These are phyloP conservation scores for Neurospora sp. DNA, from an alignment of 495 filamentous ascomycete species.

Conservation along the genomic window DNA sequence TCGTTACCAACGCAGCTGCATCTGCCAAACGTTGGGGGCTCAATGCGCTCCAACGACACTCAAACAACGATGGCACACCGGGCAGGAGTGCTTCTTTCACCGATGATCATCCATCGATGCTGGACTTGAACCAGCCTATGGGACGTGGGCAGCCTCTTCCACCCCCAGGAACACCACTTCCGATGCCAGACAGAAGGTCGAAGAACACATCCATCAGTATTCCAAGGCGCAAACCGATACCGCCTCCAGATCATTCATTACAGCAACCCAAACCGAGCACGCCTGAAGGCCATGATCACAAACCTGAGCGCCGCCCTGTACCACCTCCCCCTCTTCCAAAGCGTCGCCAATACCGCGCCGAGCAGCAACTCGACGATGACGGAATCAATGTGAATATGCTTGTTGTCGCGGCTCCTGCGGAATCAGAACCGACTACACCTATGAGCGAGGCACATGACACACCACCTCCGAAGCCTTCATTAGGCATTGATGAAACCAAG, in stretches of 20 bases:
- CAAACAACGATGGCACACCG: slow-evolving; percentile 22
- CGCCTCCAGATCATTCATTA: slow-evolving; percentile 26
- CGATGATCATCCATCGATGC: slow-evolving; percentile 12
- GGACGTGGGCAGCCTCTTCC: slow-evolving; percentile 66
- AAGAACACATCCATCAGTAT: slow-evolving; percentile 45
- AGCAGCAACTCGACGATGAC: slow-evolving; percentile 19
- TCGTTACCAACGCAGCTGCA: slow-evolving; percentile 59
- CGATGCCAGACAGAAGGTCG: slow-evolving; percentile 43
- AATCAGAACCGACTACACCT: slow-evolving; percentile 49
- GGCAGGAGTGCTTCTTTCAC: slow-evolving; percentile 9
- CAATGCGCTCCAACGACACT: slow-evolving; percentile 55
- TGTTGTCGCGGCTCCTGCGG: slow-evolving; percentile 48
- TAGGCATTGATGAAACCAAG: slow-evolving; percentile 27
- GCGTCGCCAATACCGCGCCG: slow-evolving; percentile 14
- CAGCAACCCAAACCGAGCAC: slow-evolving; percentile 12
- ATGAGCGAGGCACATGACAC: slow-evolving; percentile 13
- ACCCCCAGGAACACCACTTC: slow-evolving; percentile 58
- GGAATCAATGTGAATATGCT: slow-evolving; percentile 43
- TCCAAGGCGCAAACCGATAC: slow-evolving; percentile 41
- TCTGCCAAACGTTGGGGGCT: slow-evolving; percentile 79
- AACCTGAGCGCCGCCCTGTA: slow-evolving; percentile 27
- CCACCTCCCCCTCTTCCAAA: slow-evolving; percentile 35
- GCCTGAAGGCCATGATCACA: slow-evolving; percentile 19
- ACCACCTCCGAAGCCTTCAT: slow-evolving; percentile 32
- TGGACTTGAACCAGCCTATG: slow-evolving; percentile 57